Percentiles rank a stretch among this genome's conserved stretches.
phyloP scores from a whole-genome alignment of 2,329 filamentous ascomycete species.

The Colletotrichum sp. region DNA sequence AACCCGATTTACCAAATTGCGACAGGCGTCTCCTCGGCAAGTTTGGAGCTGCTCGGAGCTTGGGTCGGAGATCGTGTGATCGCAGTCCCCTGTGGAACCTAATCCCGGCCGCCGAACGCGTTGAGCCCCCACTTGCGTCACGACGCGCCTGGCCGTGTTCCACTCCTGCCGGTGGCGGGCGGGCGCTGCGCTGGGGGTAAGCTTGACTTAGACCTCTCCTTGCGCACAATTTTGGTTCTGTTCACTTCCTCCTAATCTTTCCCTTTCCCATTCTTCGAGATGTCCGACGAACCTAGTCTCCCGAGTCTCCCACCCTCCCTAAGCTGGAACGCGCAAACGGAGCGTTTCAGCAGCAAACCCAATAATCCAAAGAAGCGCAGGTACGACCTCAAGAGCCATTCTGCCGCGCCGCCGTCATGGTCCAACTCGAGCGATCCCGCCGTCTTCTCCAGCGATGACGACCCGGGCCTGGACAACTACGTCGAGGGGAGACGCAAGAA shows the following conservation, averaged over 20 bases:
- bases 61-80: slow-evolving; percentile 17
- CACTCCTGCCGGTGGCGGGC: slow-evolving; percentile 8
- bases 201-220: not conserved
- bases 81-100: not conserved
- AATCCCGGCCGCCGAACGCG: slow-evolving; percentile 2
- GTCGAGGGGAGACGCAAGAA: slow-evolving; percentile 62
- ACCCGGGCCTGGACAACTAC: slow-evolving; percentile 71
- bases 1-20: not conserved
- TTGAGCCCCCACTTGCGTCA: slow-evolving; percentile 12
- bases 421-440: slow-evolving; percentile 74
- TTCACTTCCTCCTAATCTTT: not conserved
- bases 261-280: slow-evolving; percentile 17
- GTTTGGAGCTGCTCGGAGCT: slow-evolving; percentile 8
- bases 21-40: not conserved
- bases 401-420: slow-evolving; percentile 38
- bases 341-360: slow-evolving; percentile 43
- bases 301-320: slow-evolving; percentile 40
- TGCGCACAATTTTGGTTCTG: not conserved
- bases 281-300: slow-evolving; percentile 47
- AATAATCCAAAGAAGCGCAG: slow-evolving; percentile 44
- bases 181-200: not conserved
- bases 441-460: slow-evolving; percentile 76
- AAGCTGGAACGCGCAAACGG: slow-evolving; percentile 42
- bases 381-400: slow-evolving; percentile 31
- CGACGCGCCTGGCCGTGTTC: slow-evolving; percentile 10